Conservation (phyloP, 1,284 basidiomycete genomes). For the Boletellus dicymbophilus region DNA sequence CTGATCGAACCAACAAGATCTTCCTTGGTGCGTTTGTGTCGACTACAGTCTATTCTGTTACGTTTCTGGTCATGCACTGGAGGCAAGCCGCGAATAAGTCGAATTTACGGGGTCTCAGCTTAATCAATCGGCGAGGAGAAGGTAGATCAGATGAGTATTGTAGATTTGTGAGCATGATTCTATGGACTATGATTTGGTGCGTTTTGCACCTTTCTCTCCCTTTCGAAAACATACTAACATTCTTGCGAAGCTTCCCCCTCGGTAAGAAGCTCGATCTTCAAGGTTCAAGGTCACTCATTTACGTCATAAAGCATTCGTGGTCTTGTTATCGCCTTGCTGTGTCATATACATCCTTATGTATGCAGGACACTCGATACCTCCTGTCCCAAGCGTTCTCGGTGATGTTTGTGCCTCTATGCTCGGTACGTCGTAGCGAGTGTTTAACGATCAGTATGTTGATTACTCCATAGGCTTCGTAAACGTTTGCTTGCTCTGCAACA, state of each 20-base stretch:
- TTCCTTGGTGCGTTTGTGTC: slow-evolving; percentile 56
- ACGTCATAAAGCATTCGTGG: slow-evolving; percentile 49
- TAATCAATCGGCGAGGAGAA: slow-evolving; percentile 50
- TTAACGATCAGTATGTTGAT: slow-evolving; percentile 5
- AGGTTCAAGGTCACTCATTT: slow-evolving; percentile 1
- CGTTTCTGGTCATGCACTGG: slow-evolving; percentile 58
- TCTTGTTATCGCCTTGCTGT: slow-evolving; percentile 62
- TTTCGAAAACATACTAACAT: slow-evolving; percentile 11
- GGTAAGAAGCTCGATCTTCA: slow-evolving; percentile 40
- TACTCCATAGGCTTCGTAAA: slow-evolving; percentile 55
- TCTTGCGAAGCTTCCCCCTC: slow-evolving; percentile 53
- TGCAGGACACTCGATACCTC: slow-evolving; percentile 48
- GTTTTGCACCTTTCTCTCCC: too few species aligned
- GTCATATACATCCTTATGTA: slow-evolving; percentile 50
- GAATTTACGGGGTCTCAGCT: slow-evolving; percentile 49
- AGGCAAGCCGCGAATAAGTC: slow-evolving; percentile 47
- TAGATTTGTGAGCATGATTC: slow-evolving; percentile 57
- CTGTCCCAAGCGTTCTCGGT: slow-evolving; percentile 48
- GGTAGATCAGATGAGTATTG: slow-evolving; percentile 50
- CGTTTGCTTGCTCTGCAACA: slow-evolving; percentile 65
- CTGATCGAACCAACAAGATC: slow-evolving; percentile 41
- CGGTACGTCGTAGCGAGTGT: slow-evolving; percentile 41
- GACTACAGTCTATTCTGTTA: slow-evolving; percentile 54
- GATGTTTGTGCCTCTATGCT: slow-evolving; percentile 53
- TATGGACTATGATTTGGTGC: slow-evolving; percentile 69